phyloP scores from a whole-genome alignment of 257 asterid species.

The Linderniella brevidens region DNA sequence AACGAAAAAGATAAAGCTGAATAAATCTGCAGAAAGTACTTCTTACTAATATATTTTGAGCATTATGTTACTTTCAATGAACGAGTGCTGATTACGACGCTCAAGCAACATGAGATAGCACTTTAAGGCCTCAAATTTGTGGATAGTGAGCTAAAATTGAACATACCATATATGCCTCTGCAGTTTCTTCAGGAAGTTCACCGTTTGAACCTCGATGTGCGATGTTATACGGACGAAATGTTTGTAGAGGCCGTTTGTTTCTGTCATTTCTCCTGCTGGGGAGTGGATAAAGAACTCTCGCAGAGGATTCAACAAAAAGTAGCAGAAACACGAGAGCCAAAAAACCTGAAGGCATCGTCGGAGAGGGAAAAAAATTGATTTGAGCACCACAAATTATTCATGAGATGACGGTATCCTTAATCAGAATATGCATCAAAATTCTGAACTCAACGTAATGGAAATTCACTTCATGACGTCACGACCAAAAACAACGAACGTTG shows the following conservation, averaged over 20 bases:
- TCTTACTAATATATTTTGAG: neutral
- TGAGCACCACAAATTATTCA: too few species aligned
- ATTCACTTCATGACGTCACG: too few species aligned
- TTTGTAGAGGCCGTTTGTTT: constrained; percentile 57
- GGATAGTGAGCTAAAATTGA: neutral
- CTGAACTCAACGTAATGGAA: too few species aligned
- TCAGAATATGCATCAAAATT: too few species aligned
- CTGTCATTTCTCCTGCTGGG: constrained; percentile 83
- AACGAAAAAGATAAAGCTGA: neutral
- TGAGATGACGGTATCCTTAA: too few species aligned
- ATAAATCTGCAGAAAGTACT: neutral
- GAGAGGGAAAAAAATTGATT: too few species aligned
- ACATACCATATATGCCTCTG: constrained; percentile 67
- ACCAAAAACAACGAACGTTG: too few species aligned
- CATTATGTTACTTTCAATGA: too few species aligned
- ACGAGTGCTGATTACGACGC: too few species aligned
- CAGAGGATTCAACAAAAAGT: constrained; percentile 52
- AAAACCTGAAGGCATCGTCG: constrained; percentile 17
- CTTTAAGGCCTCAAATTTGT: neutral
- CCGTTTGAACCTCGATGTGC: constrained; percentile 99
- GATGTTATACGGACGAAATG: constrained; percentile 77
- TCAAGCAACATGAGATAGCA: neutral
- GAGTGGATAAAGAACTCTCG: constrained; percentile 78
- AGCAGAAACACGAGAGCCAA: constrained; percentile 40
- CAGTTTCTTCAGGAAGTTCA: constrained; percentile 92